Conservation (phyloP, 495 filamentous ascomycete genomes). For the Aspergillus ellipticus region DNA sequence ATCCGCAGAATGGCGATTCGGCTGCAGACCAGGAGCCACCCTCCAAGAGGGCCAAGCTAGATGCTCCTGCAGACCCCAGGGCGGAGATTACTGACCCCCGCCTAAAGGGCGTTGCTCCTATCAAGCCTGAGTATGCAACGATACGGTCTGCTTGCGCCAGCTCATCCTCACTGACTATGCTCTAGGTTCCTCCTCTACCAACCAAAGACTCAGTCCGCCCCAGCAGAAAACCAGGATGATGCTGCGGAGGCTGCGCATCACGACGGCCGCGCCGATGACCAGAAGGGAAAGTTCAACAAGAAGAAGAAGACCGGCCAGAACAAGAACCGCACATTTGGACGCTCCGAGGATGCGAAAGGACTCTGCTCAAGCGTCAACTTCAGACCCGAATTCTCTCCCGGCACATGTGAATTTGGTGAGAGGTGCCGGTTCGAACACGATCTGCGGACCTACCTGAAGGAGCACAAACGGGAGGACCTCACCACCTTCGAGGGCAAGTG, state of each 20-base stretch:
- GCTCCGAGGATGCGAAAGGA: slow-evolving; percentile 68
- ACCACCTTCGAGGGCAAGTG: slow-evolving; percentile 70
- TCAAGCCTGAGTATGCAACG: slow-evolving; percentile 76
- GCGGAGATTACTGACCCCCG: slow-evolving; percentile 32
- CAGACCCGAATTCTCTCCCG: slow-evolving; percentile 70
- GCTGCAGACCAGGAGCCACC: slow-evolving; percentile 42
- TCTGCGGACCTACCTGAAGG: slow-evolving; percentile 75
- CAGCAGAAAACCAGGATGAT: slow-evolving; percentile 50
- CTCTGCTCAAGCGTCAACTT: slow-evolving; percentile 69
- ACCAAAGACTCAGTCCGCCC: slow-evolving; percentile 17
- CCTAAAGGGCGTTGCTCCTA: slow-evolving; percentile 67
- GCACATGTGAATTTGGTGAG: slow-evolving; percentile 67
- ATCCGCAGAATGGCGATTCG: slow-evolving; percentile 8
- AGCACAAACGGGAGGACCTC: slow-evolving; percentile 77
- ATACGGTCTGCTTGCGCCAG: not conserved
- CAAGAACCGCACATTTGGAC: slow-evolving; percentile 77
- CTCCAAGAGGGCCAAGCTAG: slow-evolving; percentile 58
- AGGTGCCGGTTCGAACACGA: slow-evolving; percentile 78
- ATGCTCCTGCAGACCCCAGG: slow-evolving; percentile 27
- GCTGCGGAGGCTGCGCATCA: slow-evolving; percentile 61
- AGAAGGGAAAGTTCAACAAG: slow-evolving; percentile 58
- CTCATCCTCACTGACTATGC: slow-evolving; percentile 10
- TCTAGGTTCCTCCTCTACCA: slow-evolving; percentile 56
- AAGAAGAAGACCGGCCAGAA: slow-evolving; percentile 83
- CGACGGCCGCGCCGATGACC: slow-evolving; percentile 35